These are phyloP conservation scores for Zoysia matrella DNA, from an alignment of 202 grass and related monocot species.

Conservation along the genomic window DNA sequence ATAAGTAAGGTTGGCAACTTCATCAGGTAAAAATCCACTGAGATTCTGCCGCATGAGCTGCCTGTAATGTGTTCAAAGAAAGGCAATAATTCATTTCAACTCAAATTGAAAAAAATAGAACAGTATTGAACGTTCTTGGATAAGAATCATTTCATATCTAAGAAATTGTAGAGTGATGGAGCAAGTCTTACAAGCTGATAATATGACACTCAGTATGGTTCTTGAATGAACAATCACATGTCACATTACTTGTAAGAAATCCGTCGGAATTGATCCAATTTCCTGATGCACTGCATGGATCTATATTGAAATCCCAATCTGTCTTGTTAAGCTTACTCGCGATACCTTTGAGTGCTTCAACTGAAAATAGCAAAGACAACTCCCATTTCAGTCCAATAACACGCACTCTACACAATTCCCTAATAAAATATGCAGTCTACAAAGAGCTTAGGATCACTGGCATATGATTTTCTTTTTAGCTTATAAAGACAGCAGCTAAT, in stretches of 20 bases:
- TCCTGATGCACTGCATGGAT: conserved; percentile 67
- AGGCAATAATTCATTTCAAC: conserved; percentile 4
- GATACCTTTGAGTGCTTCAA: conserved; percentile 76
- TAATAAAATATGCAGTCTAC: neutral
- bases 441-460: neutral
- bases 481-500: neutral
- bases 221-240: conserved; percentile 71
- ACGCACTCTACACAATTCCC: neutral
- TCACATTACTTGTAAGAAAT: conserved; percentile 58
- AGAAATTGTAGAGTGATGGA: conserved; percentile 15
- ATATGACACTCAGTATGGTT: conserved; percentile 71
- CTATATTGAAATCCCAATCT: conserved; percentile 81
- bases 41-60: conserved; percentile 72
- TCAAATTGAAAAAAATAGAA: conserved; percentile 14
- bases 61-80: conserved; percentile 49
- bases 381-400: conserved; percentile 17
- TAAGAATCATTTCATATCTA: conserved; percentile 18
- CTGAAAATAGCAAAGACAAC: conserved; percentile 48
- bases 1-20: conserved; percentile 80
- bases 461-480: neutral
- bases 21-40: conserved; percentile 74
- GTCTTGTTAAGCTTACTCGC: conserved; percentile 71
- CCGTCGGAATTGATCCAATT: conserved; percentile 48
- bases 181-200: conserved; percentile 67
- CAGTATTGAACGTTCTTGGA: conserved; percentile 7